Evolutionary conservation across 2,329 filamentous ascomycete genomes (phyloP).

Genomic region (Dactylellina drechsleri): DNA sequence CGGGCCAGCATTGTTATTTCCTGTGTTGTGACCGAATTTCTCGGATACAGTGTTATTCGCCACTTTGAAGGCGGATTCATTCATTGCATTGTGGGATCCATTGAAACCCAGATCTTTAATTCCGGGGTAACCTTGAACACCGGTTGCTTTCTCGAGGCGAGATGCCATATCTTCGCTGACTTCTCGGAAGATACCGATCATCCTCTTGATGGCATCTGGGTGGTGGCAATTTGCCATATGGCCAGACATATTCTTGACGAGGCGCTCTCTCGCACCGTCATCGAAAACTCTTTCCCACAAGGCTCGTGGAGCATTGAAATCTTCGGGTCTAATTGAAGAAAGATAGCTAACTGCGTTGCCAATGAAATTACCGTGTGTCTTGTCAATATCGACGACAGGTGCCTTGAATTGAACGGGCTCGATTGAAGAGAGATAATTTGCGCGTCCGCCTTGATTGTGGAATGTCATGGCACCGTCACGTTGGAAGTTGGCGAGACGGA

Average conservation of each 20-base stretch:
- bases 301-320: constrained; percentile 66
- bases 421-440: constrained; percentile 69
- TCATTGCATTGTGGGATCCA: constrained; percentile 71
- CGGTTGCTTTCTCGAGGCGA: constrained; percentile 72
- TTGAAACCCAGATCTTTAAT: constrained; percentile 70
- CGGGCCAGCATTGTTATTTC: constrained; percentile 66
- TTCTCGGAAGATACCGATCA: constrained; percentile 74
- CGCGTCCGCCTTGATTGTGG: constrained; percentile 72
- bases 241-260: constrained; percentile 70
- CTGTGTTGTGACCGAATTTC: constrained; percentile 59
- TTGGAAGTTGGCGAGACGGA: constrained; percentile 71
- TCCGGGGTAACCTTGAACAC: constrained; percentile 70
- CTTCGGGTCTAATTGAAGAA: constrained; percentile 63
- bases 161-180: constrained; percentile 70
- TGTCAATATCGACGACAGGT: constrained; percentile 63
- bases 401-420: constrained; percentile 64
- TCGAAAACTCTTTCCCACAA: constrained; percentile 73
- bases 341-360: constrained; percentile 65
- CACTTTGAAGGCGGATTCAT: constrained; percentile 64
- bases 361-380: constrained; percentile 63
- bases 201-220: constrained; percentile 71
- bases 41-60: constrained; percentile 67
- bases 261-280: constrained; percentile 68
- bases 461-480: constrained; percentile 77
- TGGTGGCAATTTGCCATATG: constrained; percentile 71